A percentile compares a stretch with the other conserved stretches of the same genome.
Evolutionary conservation across 352 stramenopile genomes (phyloP).

Genomic region (Pythium graminicola): DNA sequence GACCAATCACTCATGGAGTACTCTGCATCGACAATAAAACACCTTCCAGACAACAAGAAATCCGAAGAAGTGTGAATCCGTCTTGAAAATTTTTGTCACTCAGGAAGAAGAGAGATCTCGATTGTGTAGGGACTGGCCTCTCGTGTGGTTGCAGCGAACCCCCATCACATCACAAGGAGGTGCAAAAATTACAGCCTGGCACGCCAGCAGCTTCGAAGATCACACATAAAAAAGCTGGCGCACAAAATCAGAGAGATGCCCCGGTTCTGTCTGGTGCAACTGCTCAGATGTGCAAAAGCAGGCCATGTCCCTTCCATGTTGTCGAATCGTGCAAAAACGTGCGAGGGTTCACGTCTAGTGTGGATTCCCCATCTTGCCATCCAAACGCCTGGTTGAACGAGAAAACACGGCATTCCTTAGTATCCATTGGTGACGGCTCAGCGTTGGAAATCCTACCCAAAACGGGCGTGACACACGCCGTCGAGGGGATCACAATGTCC

Average conservation of each 20-base stretch:
- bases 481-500: background rate
- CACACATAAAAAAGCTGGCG: conserved; percentile 9
- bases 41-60: no score
- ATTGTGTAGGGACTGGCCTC: no score
- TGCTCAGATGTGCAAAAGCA: conserved; percentile 7
- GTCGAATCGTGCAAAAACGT: conserved; percentile 3
- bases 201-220: conserved; percentile 7
- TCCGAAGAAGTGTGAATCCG: no score
- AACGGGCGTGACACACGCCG: background rate
- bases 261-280: conserved; percentile 10
- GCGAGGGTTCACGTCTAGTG: no score
- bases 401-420: background rate
- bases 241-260: conserved; percentile 16
- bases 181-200: conserved; percentile 9
- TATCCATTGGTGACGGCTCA: no score
- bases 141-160: conserved; percentile 1
- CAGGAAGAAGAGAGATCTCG: no score
- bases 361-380: no score
- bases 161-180: conserved; percentile 4
- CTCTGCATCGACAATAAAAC: no score
- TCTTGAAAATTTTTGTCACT: no score
- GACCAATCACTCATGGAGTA: no score
- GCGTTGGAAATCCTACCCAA: no score
- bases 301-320: conserved; percentile 9
- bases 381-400: background rate